Evolutionary conservation across 208 protist genomes (phyloP).

Genomic region (Balamuthia mandrillaris): DNA sequence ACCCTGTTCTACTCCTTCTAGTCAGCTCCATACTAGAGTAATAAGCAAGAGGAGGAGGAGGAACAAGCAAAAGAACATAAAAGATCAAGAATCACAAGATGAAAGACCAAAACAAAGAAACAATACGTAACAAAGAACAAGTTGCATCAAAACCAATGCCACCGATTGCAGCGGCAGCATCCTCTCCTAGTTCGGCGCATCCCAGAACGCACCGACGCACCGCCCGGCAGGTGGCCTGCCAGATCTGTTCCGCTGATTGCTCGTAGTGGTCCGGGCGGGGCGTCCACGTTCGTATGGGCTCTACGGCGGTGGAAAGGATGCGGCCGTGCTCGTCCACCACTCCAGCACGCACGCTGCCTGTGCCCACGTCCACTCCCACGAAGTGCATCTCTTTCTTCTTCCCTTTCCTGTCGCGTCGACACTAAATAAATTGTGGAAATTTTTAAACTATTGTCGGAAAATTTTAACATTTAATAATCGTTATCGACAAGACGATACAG

Average conservation of each 20-base stretch:
- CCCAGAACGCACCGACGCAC: background rate
- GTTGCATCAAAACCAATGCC: conserved; percentile 1
- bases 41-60: too few species aligned
- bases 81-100: background rate
- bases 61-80: too few species aligned
- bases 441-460: background rate
- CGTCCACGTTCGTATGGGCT: background rate
- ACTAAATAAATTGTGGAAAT: background rate
- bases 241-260: background rate
- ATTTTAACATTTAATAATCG: background rate
- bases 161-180: background rate
- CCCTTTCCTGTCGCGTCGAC: background rate
- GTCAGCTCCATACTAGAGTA: too few species aligned
- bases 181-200: background rate
- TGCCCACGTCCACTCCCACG: conserved; percentile 1
- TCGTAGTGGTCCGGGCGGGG: background rate
- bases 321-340: background rate
- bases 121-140: background rate
- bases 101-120: background rate
- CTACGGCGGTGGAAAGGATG: background rate
- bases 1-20: too few species aligned
- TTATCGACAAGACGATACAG: background rate
- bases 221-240: background rate
- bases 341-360: background rate
- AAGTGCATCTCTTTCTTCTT: background rate